Percentiles rank a stretch among this genome's conserved stretches.
These are phyloP conservation scores for Macaranga tanarius DNA, from an alignment of 441 rosid genomes.

Conservation along the genomic window DNA sequence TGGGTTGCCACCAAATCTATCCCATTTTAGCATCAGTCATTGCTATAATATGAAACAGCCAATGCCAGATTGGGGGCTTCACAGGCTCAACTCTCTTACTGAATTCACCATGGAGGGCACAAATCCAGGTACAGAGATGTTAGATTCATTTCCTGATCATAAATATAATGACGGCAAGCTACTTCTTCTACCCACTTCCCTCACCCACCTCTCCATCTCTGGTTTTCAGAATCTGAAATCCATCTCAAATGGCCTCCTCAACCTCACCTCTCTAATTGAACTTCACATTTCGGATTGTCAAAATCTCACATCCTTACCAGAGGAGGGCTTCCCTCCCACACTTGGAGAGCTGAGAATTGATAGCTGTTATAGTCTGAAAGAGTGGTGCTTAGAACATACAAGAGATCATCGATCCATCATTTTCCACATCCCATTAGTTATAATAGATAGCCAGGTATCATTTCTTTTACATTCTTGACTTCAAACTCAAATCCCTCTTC, in stretches of 20 bases:
- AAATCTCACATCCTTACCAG: slow-evolving; percentile 17
- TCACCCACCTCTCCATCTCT: background rate
- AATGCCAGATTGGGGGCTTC: slow-evolving; percentile 17
- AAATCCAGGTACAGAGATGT: background rate
- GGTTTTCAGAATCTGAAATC: background rate
- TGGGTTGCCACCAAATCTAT: slow-evolving; percentile 30
- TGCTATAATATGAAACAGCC: slow-evolving; percentile 1
- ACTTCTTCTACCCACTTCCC: slow-evolving; percentile 23
- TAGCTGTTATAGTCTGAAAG: background rate
- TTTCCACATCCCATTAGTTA: slow-evolving; percentile 6
- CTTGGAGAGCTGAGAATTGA: background rate
- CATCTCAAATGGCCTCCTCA: too few relatives aligned
- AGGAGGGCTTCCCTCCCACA: slow-evolving; percentile 17
- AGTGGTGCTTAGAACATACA: background rate
- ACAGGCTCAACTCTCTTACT: slow-evolving; percentile 18
- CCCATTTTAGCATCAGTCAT: slow-evolving; percentile 7
- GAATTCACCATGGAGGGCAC: background rate
- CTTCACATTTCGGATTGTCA: slow-evolving; percentile 5
- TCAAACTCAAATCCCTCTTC: too few relatives aligned
- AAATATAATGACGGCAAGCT: background rate
- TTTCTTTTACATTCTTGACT: too few relatives aligned
- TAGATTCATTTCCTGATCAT: slow-evolving; percentile 17
- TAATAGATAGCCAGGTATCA: too few relatives aligned
- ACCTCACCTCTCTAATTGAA: too few relatives aligned
- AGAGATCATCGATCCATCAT: slow-evolving; percentile 10